Evolutionary conservation across 192 early-diverging fungal genomes (phyloP).

Genomic region (Spinellus fusiger): DNA sequence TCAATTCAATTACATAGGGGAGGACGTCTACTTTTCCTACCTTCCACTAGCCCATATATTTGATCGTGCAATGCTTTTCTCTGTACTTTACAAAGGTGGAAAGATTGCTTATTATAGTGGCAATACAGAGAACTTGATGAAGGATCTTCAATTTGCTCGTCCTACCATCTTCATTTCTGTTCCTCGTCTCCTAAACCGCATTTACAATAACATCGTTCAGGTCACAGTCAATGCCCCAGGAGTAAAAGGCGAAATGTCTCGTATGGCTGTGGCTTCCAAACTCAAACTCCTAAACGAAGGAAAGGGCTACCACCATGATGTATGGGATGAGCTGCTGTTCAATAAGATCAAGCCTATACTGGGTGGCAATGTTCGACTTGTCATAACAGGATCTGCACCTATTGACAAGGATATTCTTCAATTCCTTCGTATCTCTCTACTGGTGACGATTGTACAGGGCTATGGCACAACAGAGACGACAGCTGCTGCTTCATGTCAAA

Average conservation of each 20-base stretch:
- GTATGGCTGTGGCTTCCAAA: slow-evolving; percentile 59
- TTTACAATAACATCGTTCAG: slow-evolving; percentile 58
- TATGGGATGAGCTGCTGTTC: slow-evolving; percentile 89
- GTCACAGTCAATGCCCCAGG: slow-evolving; percentile 58
- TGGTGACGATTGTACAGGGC: slow-evolving; percentile 56
- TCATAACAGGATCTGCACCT: slow-evolving; percentile 69
- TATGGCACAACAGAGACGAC: slow-evolving; percentile 47
- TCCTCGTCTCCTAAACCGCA: slow-evolving; percentile 87
- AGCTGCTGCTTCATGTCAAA: slow-evolving; percentile 27
- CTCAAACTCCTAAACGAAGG: slow-evolving; percentile 49
- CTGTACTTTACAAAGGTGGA: slow-evolving; percentile 47
- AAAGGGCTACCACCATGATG: slow-evolving; percentile 54
- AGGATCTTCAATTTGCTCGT: slow-evolving; percentile 71
- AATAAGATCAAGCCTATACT: slow-evolving; percentile 73
- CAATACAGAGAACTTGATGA: slow-evolving; percentile 63
- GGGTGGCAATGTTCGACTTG: slow-evolving; percentile 67
- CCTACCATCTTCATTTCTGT: slow-evolving; percentile 86
- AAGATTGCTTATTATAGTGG: slow-evolving; percentile 64
- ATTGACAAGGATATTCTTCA: slow-evolving; percentile 58
- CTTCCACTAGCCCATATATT: slow-evolving; percentile 89
- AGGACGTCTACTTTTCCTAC: slow-evolving; percentile 44
- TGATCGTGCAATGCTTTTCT: slow-evolving; percentile 57
- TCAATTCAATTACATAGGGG: neutral
- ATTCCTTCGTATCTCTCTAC: slow-evolving; percentile 63
- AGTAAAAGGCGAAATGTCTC: slow-evolving; percentile 43